Evolutionary conservation across 306 rosid species (phyloP), one percentile per base, ranked within the genome.

Genomic region (Trifolium pratense): DNA sequence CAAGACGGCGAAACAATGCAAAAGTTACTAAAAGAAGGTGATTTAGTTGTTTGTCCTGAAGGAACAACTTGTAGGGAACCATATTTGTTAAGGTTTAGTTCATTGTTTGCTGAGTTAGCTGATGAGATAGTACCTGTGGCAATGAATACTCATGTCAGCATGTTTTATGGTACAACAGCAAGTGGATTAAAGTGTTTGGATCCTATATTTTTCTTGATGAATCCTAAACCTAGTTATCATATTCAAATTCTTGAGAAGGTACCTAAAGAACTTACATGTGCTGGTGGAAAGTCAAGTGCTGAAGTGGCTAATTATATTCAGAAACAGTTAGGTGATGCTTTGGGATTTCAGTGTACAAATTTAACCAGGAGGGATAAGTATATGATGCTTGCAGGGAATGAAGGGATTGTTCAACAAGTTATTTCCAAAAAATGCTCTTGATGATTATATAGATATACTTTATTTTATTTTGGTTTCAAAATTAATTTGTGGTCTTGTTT

Each of bases 1-100:
- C 63, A 80, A 66, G 99, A 94, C 42, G 95, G 95, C 3, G 75
- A 84, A 1, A 81, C 92, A 3, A 94, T 94, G 97, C 70, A 84
- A 75, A 83, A 20, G 31, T 26, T 89, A 9, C 84, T 94, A 0
- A 73, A 31, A 1, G 84, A 90, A 85, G 99, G 97, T 3, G 97
- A 94, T 45, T 78, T 94, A 79, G 97, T 91, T 20, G 99, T 94
- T 5, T 94, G 99, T 48, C 99, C 99, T 20, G 99, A 94, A 78
- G 99, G 99, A 68, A 94, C 99, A 70, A 94, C 99, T 5, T 94
- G 99, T 42, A 86, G 99, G 25, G 97, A 94, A 77, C 99, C 99
- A 9, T 94, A 91, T 63, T 39, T 94, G 66, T 32, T 94, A 42
- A 88, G 99, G 63, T 94, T 94, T 53, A 94, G 97, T 70, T 92